Evolutionary conservation across 805 yeast genomes (phyloP).

Genomic region (Cyberlindnera petersonii): DNA sequence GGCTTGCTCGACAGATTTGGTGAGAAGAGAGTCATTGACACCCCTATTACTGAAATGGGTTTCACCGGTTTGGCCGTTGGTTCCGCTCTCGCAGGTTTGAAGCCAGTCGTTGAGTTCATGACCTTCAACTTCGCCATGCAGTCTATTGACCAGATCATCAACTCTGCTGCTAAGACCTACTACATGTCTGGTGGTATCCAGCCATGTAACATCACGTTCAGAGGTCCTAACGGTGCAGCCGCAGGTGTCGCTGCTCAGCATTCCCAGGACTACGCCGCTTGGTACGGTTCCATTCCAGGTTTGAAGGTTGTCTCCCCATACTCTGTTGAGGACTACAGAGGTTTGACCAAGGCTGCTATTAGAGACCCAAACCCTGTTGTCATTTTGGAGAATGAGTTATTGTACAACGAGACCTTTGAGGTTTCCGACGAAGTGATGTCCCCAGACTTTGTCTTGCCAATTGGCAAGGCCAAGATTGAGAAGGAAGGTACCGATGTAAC

Average conservation of each 20-base stretch:
- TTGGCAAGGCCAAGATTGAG: slow-evolving; percentile 95
- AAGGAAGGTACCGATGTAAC: slow-evolving; percentile 88
- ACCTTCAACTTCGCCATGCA: slow-evolving; percentile 99
- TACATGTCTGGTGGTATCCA: slow-evolving; percentile 99
- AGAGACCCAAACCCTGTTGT: slow-evolving; percentile 99
- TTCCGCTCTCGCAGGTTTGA: slow-evolving; percentile 69
- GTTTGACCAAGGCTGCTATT: slow-evolving; percentile 91
- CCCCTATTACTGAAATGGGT: slow-evolving; percentile 99
- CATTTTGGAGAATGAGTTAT: slow-evolving; percentile 90
- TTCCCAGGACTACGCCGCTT: slow-evolving; percentile 94
- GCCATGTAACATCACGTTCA: slow-evolving; percentile 93
- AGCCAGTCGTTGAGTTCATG: slow-evolving; percentile 98
- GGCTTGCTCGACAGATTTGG: slow-evolving; percentile 88
- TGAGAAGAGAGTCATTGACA: slow-evolving; percentile 68
- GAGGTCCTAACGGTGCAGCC: slow-evolving; percentile 99
- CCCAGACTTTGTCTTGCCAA: slow-evolving; percentile 86
- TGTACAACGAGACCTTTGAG: slow-evolving; percentile 89
- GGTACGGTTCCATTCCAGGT: slow-evolving; percentile 99
- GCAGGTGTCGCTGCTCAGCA: slow-evolving; percentile 99
- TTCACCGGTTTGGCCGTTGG: slow-evolving; percentile 96
- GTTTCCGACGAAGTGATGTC: slow-evolving; percentile 85
- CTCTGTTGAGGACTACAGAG: slow-evolving; percentile 94
- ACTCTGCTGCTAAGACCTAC: slow-evolving; percentile 97
- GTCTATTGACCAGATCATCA: slow-evolving; percentile 96
- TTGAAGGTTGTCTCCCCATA: slow-evolving; percentile 94